These are phyloP conservation scores for Aspergillus chevalieri DNA, from an alignment of 2,329 filamentous ascomycete species.

Conservation along the genomic window DNA sequence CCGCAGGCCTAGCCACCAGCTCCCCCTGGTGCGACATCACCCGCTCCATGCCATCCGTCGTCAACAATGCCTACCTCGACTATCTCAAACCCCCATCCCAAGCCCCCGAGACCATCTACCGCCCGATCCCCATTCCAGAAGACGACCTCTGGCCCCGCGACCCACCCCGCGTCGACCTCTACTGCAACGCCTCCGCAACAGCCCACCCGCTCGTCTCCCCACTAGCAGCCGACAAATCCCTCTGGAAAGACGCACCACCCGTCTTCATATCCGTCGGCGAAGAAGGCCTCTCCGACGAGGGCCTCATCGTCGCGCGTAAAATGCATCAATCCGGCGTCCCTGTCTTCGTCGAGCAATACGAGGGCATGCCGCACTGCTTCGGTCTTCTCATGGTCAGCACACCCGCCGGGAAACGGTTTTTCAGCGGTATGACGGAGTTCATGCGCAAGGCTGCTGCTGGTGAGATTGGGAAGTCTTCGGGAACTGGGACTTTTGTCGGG, in stretches of 20 bases:
- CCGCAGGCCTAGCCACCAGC: constrained; percentile 33
- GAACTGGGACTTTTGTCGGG: constrained; percentile 26
- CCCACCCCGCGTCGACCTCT: constrained; percentile 40
- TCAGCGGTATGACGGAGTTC: constrained; percentile 53
- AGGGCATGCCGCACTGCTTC: constrained; percentile 48
- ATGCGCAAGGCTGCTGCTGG: constrained; percentile 28
- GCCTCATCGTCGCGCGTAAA: constrained; percentile 33
- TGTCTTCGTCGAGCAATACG: constrained; percentile 37
- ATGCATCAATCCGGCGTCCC: constrained; percentile 32
- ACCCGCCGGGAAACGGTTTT: constrained; percentile 47
- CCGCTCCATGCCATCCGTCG: constrained; percentile 37
- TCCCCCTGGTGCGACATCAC: constrained; percentile 41
- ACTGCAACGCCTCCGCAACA: constrained; percentile 32
- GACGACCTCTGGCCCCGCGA: constrained; percentile 36
- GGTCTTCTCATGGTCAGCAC: constrained; percentile 50
- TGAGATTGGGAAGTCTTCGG: constrained; percentile 17
- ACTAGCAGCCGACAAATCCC: constrained; percentile 25
- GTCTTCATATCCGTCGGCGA: constrained; percentile 38
- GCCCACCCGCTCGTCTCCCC: constrained; percentile 39
- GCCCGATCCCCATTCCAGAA: constrained; percentile 22
- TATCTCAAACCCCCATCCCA: constrained; percentile 30
- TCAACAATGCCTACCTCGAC: constrained; percentile 34
- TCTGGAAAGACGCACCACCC: constrained; percentile 39
- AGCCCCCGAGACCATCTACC: constrained; percentile 16
- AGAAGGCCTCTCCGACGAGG: constrained; percentile 39